A percentile compares a stretch with the other conserved stretches of the same genome.
These are phyloP conservation scores for Paecilomyces sp. DNA, from an alignment of 2,329 filamentous ascomycete genomes.

Conservation along the genomic window DNA sequence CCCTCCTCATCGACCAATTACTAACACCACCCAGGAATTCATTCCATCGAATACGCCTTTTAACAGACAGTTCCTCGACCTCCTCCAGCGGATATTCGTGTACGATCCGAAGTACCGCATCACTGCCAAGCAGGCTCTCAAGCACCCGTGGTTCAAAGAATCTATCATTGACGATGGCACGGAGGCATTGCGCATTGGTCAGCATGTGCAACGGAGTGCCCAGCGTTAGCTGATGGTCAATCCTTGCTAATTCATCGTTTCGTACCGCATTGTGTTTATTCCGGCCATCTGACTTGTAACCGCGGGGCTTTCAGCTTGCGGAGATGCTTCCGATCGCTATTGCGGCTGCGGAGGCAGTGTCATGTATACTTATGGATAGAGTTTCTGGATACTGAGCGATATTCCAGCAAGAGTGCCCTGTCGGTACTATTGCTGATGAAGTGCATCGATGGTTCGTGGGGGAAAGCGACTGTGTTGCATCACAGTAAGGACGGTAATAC, in stretches of 20 bases:
- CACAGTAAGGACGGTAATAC: background rate
- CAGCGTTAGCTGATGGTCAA: slow-evolving; percentile 10
- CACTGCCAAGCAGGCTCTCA: slow-evolving; percentile 57
- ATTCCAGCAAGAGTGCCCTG: background rate
- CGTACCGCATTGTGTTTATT: background rate
- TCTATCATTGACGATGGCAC: slow-evolving; percentile 59
- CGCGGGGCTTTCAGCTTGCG: background rate
- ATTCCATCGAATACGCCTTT: slow-evolving; percentile 54
- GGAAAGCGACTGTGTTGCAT: background rate
- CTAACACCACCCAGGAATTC: slow-evolving; percentile 46
- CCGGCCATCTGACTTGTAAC: background rate
- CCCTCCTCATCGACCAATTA: background rate
- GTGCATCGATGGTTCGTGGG: slow-evolving; percentile 5
- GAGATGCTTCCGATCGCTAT: background rate
- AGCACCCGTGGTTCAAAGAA: slow-evolving; percentile 62
- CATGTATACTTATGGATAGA: slow-evolving; percentile 14
- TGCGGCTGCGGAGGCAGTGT: background rate
- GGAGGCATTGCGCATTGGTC: slow-evolving; percentile 53
- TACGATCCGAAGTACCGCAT: slow-evolving; percentile 61
- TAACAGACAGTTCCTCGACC: slow-evolving; percentile 57
- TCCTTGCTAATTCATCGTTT: background rate
- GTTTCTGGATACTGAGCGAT: slow-evolving; percentile 13
- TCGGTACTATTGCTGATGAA: background rate
- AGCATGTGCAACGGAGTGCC: slow-evolving; percentile 29
- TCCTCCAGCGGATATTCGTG: slow-evolving; percentile 57